These are phyloP conservation scores for Colletotrichum coccodes DNA, from an alignment of 2,329 filamentous ascomycete genomes.

Conservation along the genomic window DNA sequence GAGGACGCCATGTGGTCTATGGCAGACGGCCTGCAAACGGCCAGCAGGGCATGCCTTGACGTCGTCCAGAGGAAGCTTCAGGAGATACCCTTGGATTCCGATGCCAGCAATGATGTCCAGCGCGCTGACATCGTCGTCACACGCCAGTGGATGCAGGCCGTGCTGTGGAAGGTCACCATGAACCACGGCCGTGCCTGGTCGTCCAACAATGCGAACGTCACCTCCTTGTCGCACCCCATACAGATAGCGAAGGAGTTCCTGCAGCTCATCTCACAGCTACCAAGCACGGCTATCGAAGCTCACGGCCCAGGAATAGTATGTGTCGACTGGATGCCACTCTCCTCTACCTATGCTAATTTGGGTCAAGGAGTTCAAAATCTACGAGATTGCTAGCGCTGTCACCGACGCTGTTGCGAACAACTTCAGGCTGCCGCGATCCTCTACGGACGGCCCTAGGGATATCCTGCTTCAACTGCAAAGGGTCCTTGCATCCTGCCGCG, in stretches of 20 bases:
- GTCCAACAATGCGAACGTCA: slow-evolving; percentile 17
- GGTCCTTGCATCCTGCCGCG: slow-evolving; percentile 52
- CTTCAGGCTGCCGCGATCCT: slow-evolving; percentile 33
- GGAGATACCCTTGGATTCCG: slow-evolving; percentile 49
- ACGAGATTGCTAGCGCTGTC: slow-evolving; percentile 56
- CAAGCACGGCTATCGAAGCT: slow-evolving; percentile 57
- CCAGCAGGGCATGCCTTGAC: slow-evolving; percentile 45
- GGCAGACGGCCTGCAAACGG: slow-evolving; percentile 31
- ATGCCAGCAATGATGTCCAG: slow-evolving; percentile 57
- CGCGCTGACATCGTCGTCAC: slow-evolving; percentile 60
- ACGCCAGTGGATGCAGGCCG: slow-evolving; percentile 60
- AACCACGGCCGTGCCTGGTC: slow-evolving; percentile 41
- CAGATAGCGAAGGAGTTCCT: slow-evolving; percentile 58
- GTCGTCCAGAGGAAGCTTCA: slow-evolving; percentile 54
- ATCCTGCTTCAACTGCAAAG: slow-evolving; percentile 50
- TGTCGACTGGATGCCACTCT: background rate
- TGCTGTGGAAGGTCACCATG: slow-evolving; percentile 55
- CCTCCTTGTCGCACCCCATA: slow-evolving; percentile 47
- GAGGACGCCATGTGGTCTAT: slow-evolving; percentile 41
- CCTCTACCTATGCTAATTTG: background rate
- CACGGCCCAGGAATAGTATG: slow-evolving; percentile 56
- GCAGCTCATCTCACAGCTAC: slow-evolving; percentile 52
- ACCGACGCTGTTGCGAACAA: slow-evolving; percentile 49
- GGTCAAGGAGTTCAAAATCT: slow-evolving; percentile 53
- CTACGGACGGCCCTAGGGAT: slow-evolving; percentile 39